A percentile compares a stretch with the other conserved stretches of the same genome.
These are phyloP conservation scores for Trichophyton simii DNA, from an alignment of 2,329 filamentous ascomycete species.

Conservation along the genomic window DNA sequence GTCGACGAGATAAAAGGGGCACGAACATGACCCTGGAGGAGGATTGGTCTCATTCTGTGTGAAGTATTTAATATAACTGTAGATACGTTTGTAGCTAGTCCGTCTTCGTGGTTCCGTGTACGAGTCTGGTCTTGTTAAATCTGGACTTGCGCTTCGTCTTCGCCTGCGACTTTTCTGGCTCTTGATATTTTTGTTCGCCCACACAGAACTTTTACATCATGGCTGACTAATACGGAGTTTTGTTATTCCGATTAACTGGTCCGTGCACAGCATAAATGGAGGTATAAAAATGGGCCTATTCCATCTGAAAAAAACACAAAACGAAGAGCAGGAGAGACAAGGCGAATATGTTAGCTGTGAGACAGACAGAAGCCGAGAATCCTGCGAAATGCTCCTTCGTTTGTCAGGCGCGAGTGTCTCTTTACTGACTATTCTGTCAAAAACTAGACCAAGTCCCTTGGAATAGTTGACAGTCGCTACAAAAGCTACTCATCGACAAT, in stretches of 20 bases:
- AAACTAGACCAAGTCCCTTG: no score
- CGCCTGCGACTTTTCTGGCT: neutral
- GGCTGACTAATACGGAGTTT: neutral
- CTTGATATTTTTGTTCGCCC: neutral
- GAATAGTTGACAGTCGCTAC: no score
- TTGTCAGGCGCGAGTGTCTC: no score
- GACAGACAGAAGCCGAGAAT: no score
- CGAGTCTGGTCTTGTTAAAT: neutral
- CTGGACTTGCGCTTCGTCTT: slow-evolving; percentile 10
- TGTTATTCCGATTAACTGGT: neutral
- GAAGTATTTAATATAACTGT: neutral
- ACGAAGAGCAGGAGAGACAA: no score
- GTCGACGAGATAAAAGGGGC: neutral
- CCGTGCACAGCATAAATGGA: neutral
- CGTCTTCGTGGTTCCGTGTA: neutral
- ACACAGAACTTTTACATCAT: neutral
- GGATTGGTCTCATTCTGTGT: slow-evolving; percentile 84
- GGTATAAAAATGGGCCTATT: no score
- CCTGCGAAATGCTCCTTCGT: no score
- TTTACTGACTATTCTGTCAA: no score
- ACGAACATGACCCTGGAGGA: slow-evolving; percentile 79
- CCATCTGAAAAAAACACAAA: no score
- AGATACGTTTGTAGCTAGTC: neutral
- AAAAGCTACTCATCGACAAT: no score
- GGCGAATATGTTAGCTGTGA: no score